Conservation (phyloP, 2,329 filamentous ascomycete genomes). For the Talaromyces pinophilus region DNA sequence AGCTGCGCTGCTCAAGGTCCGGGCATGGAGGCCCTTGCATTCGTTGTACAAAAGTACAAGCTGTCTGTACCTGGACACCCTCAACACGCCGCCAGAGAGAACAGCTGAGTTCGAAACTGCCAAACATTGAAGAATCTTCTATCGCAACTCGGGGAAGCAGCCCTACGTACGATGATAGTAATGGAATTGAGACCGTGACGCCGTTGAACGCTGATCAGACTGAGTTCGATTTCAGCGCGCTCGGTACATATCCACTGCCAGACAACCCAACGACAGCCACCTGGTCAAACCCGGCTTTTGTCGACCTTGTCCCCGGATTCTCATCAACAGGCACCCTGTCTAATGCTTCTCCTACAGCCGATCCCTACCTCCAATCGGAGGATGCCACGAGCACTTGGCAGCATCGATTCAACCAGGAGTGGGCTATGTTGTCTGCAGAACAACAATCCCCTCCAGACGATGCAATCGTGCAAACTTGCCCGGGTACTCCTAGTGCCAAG, state of each 20-base stretch:
- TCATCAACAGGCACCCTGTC: neutral
- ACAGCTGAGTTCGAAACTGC: neutral
- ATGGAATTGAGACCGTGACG: neutral
- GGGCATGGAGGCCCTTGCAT: slow-evolving; percentile 13
- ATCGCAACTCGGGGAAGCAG: neutral
- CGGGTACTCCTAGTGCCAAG: neutral
- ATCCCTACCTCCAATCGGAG: neutral
- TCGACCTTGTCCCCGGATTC: slow-evolving; percentile 3
- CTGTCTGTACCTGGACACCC: slow-evolving; percentile 15
- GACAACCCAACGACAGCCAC: slow-evolving; percentile 4
- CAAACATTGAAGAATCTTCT: neutral
- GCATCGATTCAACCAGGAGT: slow-evolving; percentile 17
- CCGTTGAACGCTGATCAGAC: slow-evolving; percentile 10
- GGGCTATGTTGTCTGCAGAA: slow-evolving; percentile 15
- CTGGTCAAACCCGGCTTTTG: slow-evolving; percentile 8
- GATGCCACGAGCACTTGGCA: slow-evolving; percentile 4
- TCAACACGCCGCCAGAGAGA: neutral
- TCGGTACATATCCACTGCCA: slow-evolving; percentile 5
- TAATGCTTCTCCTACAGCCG: neutral
- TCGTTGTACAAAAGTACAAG: slow-evolving; percentile 13
- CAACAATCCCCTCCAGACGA: neutral
- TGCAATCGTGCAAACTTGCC: neutral
- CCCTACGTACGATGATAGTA: neutral
- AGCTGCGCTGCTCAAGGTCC: slow-evolving; percentile 12
- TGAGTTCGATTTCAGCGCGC: slow-evolving; percentile 10